These are phyloP conservation scores for Candida boleticola DNA, from an alignment of 805 yeast species.

Conservation along the genomic window DNA sequence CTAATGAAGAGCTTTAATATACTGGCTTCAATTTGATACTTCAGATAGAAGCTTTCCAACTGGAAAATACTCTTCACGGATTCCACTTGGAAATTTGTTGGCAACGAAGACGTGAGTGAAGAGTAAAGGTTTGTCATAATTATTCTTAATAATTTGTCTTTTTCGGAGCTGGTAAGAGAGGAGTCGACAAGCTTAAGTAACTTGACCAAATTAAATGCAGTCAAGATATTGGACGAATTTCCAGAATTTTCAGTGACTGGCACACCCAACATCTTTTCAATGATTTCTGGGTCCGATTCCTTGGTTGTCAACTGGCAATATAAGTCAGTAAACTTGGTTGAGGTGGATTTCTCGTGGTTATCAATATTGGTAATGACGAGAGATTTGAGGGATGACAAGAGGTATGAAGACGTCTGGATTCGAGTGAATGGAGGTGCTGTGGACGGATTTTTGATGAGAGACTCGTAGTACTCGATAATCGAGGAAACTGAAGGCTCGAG, in stretches of 20 bases:
- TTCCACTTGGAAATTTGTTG: constrained; percentile 61
- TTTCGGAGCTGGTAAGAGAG: constrained; percentile 28
- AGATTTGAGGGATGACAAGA: neutral
- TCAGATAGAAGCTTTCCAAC: constrained; percentile 52
- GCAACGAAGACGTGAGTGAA: constrained; percentile 47
- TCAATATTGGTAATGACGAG: neutral
- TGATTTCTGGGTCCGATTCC: constrained; percentile 6
- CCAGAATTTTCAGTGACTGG: constrained; percentile 9
- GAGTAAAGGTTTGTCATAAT: constrained; percentile 53
- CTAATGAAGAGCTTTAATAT: constrained; percentile 52
- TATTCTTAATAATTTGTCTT: constrained; percentile 37
- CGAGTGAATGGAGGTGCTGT: neutral
- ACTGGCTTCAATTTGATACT: constrained; percentile 69
- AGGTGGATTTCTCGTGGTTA: neutral
- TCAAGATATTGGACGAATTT: constrained; percentile 15
- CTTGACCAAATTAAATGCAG: constrained; percentile 44
- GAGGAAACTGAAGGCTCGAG: neutral
- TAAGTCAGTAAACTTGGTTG: constrained; percentile 15
- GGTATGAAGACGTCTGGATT: neutral
- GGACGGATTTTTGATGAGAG: neutral
- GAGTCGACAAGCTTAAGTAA: constrained; percentile 36
- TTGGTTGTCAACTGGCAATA: constrained; percentile 14
- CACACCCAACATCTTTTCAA: constrained; percentile 14
- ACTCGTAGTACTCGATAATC: constrained; percentile 3
- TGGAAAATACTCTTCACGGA: constrained; percentile 63